Conservation (phyloP, 1,284 basidiomycete species). For the Thecaphora frezii region DNA sequence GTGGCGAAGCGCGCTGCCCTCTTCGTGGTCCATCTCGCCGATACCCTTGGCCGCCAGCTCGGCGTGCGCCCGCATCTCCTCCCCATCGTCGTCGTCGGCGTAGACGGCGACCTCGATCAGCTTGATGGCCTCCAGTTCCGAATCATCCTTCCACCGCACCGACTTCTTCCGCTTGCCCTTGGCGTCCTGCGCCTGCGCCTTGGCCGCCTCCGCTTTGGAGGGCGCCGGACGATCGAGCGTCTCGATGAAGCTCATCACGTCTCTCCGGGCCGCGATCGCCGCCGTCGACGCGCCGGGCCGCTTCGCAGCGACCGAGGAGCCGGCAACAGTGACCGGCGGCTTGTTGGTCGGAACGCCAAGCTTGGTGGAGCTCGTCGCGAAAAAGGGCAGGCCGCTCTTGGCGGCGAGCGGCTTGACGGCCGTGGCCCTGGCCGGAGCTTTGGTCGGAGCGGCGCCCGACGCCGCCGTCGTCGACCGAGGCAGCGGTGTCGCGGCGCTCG, state of each 20-base stretch:
- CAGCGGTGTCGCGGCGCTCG: neutral
- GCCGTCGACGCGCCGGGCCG: constrained; percentile 1
- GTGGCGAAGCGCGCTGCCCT: constrained; percentile 38
- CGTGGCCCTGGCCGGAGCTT: constrained; percentile 2
- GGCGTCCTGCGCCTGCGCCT: neutral
- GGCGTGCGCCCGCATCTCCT: neutral
- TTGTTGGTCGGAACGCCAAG: neutral
- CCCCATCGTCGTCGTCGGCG: constrained; percentile 21
- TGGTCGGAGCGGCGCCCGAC: neutral
- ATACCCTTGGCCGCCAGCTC: constrained; percentile 7
- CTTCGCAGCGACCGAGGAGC: neutral
- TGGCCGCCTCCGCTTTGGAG: neutral
- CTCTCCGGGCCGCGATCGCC: constrained; percentile 7
- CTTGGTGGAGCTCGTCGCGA: constrained; percentile 5
- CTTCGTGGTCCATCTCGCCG: constrained; percentile 26
- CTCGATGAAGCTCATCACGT: constrained; percentile 32
- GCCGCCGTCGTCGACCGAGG: constrained; percentile 7
- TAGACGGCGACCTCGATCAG: constrained; percentile 44
- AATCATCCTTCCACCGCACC: constrained; percentile 40
- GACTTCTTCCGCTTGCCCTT: constrained; percentile 33
- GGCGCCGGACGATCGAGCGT: constrained; percentile 15
- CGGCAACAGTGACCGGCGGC: neutral
- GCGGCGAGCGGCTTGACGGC: constrained; percentile 5
- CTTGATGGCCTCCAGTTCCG: constrained; percentile 34
- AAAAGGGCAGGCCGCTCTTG: constrained; percentile 17